A percentile compares a stretch with the other conserved stretches of the same genome.
Conservation (phyloP, 2,329 filamentous ascomycete species). For the Aspergillus piperis region DNA sequence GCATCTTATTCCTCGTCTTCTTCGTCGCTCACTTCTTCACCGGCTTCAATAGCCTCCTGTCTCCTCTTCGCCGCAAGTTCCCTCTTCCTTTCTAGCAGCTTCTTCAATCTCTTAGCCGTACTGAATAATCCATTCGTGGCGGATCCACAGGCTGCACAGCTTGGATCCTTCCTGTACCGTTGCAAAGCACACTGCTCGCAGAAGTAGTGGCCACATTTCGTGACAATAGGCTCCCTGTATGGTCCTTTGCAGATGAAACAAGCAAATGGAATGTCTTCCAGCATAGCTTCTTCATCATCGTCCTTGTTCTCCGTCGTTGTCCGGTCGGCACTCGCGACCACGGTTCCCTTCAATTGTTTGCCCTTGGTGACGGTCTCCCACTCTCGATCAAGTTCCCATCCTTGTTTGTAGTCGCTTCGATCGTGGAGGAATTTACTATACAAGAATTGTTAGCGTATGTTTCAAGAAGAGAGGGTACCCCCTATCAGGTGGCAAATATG, state of each 20-base stretch:
- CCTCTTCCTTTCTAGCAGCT: constrained; percentile 71
- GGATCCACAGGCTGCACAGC: constrained; percentile 80
- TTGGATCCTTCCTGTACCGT: constrained; percentile 81
- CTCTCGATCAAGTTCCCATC: constrained; percentile 92
- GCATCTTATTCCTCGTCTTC: constrained; percentile 34
- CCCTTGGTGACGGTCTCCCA: constrained; percentile 82
- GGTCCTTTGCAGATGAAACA: constrained; percentile 81
- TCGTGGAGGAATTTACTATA: constrained; percentile 62
- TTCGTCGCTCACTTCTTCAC: constrained; percentile 54
- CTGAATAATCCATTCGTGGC: constrained; percentile 92
- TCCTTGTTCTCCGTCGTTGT: constrained; percentile 52
- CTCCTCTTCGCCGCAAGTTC: constrained; percentile 58
- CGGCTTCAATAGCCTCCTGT: constrained; percentile 55
- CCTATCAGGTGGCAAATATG: background rate
- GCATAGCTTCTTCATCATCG: constrained; percentile 66
- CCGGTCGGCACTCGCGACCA: constrained; percentile 43
- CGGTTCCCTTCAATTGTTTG: constrained; percentile 47
- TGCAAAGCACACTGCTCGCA: constrained; percentile 87
- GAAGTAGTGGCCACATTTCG: constrained; percentile 94
- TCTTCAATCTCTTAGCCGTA: constrained; percentile 77
- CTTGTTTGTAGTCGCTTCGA: constrained; percentile 71
- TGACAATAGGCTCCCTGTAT: constrained; percentile 80
- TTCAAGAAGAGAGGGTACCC: too few species aligned
- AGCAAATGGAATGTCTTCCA: constrained; percentile 84
- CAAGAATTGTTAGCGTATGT: background rate